phyloP scores from a whole-genome alignment of 805 yeast genomes.

The Soucietia sequanensis region DNA sequence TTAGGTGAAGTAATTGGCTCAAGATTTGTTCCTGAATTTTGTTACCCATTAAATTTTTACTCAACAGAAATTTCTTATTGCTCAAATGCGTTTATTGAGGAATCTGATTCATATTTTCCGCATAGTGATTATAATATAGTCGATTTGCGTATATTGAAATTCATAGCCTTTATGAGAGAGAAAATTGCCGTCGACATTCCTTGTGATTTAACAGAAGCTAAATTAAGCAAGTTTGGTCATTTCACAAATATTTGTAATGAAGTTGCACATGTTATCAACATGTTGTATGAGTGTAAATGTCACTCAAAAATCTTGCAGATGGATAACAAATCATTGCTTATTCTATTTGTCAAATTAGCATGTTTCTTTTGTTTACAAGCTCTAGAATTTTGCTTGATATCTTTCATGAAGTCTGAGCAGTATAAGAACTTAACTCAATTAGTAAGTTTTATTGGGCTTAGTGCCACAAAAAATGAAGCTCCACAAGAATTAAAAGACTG shows the following conservation, averaged over 20 bases:
- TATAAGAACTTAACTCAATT: neutral
- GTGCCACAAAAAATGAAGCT: too few relatives aligned
- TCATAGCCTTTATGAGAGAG: neutral
- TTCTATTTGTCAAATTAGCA: conserved; percentile 1
- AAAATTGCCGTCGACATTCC: neutral
- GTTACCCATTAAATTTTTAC: conserved; percentile 8
- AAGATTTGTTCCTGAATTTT: conserved; percentile 8
- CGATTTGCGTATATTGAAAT: neutral
- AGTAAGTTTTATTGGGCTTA: neutral
- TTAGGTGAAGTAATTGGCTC: neutral
- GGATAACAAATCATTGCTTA: neutral
- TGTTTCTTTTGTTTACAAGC: conserved; percentile 8
- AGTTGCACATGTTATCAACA: neutral
- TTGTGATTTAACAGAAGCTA: neutral
- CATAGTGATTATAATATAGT: neutral
- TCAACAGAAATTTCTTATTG: too few relatives aligned
- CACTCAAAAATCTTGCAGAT: too few relatives aligned
- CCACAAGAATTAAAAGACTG: too few relatives aligned
- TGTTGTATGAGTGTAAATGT: neutral
- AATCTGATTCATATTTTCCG: conserved; percentile 1
- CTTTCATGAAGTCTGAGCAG: too few relatives aligned
- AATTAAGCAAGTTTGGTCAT: neutral
- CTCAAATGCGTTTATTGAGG: too few relatives aligned
- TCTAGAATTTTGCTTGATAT: too few relatives aligned
- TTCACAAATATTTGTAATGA: neutral